Base-by-base conservation (phyloP, 305 asterid species). In the Rubia balearica region DNA sequence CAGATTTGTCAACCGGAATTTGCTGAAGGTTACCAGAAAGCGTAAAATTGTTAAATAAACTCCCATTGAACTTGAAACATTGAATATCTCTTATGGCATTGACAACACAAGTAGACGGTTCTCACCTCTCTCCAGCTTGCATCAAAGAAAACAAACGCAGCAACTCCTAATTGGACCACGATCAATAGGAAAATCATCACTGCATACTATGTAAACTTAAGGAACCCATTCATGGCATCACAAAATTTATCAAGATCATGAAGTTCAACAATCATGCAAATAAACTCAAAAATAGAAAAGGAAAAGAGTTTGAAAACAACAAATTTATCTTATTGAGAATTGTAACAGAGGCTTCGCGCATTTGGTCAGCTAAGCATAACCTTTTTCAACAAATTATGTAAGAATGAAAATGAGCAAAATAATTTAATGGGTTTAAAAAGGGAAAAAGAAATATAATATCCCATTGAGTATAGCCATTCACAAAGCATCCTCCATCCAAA, bases 121-220 rank as follows among this genome's bases (percentile, higher is more conserved):
- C 88, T 75, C 72, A 90, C 99, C 86, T 90, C 87, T 81, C 73
- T 82, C 99, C 99, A 95, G 89, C 85, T 87, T 81, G 90, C 85
- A 84, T 95, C 96, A 70, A 95, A 95, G 87, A 95, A 95, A 74
- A 95, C 82, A 73, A 90, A 95, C 73, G 88, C 97, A 71, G 98
- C 97, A 72, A 71, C 68, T 76, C 92, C 98, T 69, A 95, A 69
- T 83, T 95, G 97, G 65, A 81, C 75, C 92, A 95, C 78, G 80
- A 95, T 91, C 86, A 95, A 75, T 78, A 95, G 71, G 85, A 95
- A 77, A 72, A 95, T 79, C 80, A 95, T 82, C 36, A 87, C 75
- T 3, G 99, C 89, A 84, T 85, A 91, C 99, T 95, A 70, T 67
- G 70, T 68, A 51, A 62, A 68, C 78, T 87, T 88, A 91, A 95